A percentile compares a stretch with the other conserved stretches of the same genome.
These are phyloP conservation scores for Mortierella sp. DNA, from an alignment of 371 early-diverging fungal species.

Conservation along the genomic window DNA sequence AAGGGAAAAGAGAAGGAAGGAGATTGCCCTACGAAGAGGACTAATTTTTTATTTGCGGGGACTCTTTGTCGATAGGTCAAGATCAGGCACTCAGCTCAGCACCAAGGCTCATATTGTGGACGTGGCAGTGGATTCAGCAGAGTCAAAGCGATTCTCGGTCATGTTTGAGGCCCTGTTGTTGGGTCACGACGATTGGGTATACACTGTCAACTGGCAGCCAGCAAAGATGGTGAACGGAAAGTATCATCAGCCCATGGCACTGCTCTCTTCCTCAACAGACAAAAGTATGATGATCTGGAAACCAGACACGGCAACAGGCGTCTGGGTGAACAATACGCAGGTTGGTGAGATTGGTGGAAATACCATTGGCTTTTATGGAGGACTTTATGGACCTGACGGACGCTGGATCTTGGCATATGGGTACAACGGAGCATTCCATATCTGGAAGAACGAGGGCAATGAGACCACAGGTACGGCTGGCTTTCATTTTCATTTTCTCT, in stretches of 20 bases:
- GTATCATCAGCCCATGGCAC: slow-evolving; percentile 72
- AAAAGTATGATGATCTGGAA: slow-evolving; percentile 94
- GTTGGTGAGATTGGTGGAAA: slow-evolving; percentile 94
- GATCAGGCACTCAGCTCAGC: slow-evolving; percentile 70
- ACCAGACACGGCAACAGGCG: slow-evolving; percentile 82
- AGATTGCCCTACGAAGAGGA: neutral
- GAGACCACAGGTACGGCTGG: slow-evolving; percentile 51
- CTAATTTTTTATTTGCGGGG: slow-evolving; percentile 2
- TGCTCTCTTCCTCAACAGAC: slow-evolving; percentile 93
- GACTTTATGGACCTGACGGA: slow-evolving; percentile 76
- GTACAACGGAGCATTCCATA: slow-evolving; percentile 90
- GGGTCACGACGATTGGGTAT: slow-evolving; percentile 98
- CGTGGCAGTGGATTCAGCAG: slow-evolving; percentile 49
- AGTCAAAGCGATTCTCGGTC: slow-evolving; percentile 64
- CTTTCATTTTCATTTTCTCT: neutral
- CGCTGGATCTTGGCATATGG: slow-evolving; percentile 78
- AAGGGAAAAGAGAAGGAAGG: too few species aligned
- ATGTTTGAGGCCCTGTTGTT: slow-evolving; percentile 90
- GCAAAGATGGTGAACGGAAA: slow-evolving; percentile 38
- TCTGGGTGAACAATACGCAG: slow-evolving; percentile 87
- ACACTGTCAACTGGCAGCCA: slow-evolving; percentile 83
- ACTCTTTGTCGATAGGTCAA: slow-evolving; percentile 48
- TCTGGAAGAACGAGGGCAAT: slow-evolving; percentile 74
- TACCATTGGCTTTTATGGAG: slow-evolving; percentile 87
- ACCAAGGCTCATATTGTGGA: slow-evolving; percentile 83